phyloP scores from a whole-genome alignment of 2,329 filamentous ascomycete genomes.

The Fusarium chlamydosporum region DNA sequence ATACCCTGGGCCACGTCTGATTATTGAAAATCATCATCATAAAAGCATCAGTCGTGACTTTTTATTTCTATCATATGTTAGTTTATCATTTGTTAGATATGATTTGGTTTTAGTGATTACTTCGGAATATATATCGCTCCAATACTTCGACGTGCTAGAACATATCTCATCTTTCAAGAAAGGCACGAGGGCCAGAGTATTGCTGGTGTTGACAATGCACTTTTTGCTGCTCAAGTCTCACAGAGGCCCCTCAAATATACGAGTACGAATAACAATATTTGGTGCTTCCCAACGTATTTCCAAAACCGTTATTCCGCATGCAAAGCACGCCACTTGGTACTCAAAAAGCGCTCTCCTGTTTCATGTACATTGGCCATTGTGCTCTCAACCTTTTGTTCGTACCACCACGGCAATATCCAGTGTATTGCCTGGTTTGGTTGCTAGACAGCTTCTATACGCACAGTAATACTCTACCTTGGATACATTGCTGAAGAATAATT shows the following conservation, averaged over 20 bases:
- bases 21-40: slow-evolving; percentile 11
- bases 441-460: not conserved
- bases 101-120: not conserved
- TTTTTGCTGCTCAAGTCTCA: slow-evolving; percentile 2
- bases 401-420: too few relatives aligned
- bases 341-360: slow-evolving; percentile 13
- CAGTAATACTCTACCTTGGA: too few relatives aligned
- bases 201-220: not conserved
- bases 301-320: slow-evolving; percentile 20
- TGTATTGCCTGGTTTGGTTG: not conserved
- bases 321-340: slow-evolving; percentile 28
- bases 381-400: not conserved
- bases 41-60: slow-evolving; percentile 1
- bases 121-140: slow-evolving; percentile 9
- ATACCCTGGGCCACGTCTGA: slow-evolving; percentile 8
- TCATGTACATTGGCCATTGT: not conserved
- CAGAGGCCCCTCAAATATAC: slow-evolving; percentile 9
- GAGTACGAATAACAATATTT: not conserved
- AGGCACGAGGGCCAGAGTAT: not conserved
- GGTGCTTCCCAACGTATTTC: slow-evolving; percentile 1
- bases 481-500: not conserved
- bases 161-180: not conserved
- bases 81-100: not conserved
- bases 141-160: not conserved
- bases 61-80: slow-evolving; percentile 5